These are phyloP conservation scores for Rhodotorula taiwanensis DNA, from an alignment of 768 basidiomycete species.

Conservation along the genomic window DNA sequence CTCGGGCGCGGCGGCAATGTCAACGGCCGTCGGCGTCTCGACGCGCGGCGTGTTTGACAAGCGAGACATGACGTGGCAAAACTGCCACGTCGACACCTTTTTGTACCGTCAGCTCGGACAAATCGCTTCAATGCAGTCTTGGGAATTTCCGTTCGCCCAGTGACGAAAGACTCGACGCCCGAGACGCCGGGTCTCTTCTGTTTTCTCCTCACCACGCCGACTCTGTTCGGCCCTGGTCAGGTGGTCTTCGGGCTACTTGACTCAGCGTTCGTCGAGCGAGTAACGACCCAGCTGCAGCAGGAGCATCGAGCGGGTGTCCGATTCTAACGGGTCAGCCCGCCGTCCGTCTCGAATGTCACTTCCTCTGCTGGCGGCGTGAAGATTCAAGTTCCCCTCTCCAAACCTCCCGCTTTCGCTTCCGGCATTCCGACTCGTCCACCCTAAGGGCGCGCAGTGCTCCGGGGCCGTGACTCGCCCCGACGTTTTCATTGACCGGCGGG, in stretches of 20 bases:
- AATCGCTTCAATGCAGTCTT: too few species aligned
- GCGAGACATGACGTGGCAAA: too few species aligned
- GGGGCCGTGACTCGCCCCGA: not conserved
- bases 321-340: not conserved
- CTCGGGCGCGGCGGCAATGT: too few species aligned
- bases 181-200: not conserved
- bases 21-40: too few species aligned
- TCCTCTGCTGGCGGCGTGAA: slow-evolving; percentile 25
- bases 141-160: too few species aligned
- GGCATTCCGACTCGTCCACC: not conserved
- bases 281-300: slow-evolving; percentile 14
- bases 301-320: slow-evolving; percentile 24
- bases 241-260: not conserved
- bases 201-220: slow-evolving; percentile 9
- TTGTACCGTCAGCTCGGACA: too few species aligned
- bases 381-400: slow-evolving; percentile 17
- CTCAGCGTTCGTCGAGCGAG: not conserved
- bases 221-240: not conserved
- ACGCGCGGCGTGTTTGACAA: too few species aligned
- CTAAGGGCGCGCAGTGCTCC: not conserved
- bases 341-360: slow-evolving; percentile 22
- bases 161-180: too few species aligned
- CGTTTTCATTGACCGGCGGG: not conserved
- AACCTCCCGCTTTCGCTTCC: slow-evolving; percentile 10
- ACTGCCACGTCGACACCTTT: too few species aligned